Evolutionary conservation across 2,329 filamentous ascomycete species (phyloP), one percentile per base, ranked within the genome.

Genomic region (Phoma sp.): DNA sequence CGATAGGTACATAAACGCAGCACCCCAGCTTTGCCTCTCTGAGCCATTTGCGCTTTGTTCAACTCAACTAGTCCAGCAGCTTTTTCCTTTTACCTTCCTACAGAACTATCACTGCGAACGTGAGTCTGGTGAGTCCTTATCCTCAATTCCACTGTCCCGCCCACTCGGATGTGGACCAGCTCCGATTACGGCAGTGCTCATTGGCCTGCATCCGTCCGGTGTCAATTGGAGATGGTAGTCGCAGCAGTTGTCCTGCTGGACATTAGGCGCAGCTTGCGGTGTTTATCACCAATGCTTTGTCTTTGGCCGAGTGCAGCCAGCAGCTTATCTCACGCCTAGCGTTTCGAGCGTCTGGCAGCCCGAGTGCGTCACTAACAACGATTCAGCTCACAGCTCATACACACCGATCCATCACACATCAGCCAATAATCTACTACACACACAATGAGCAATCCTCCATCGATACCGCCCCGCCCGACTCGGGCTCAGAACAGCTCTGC

Each of bases 391-490:
- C 55, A 66, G 58, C 58, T 57, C 41, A 52, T 42, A 38, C 33
- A 33, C 37, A 27, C 22, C 52, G 44, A 56, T 41, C 35, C 42
- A 61, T 54, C 56, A 60, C 47, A 55, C 53, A 59, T 57, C 52
- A 38, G 39, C 9, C 37, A 22, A 25, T 47, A 48, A 42, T 47
- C 40, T 18, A 18, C 37, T 54, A 60, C 52, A 59, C 18, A 66
- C 64, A 75, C 61, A 63, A 80, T 80, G 78, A 77, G 83, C 65
- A 78, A 79, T 51, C 66, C 62, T 53, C 69, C 87, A 36, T 77
- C 76, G 62, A 78, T 89, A 62, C 87, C 87, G 58, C 86, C 86
- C 61, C 84, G 86, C 59, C 87, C 87, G 47, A 73, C 80, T 62
- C 82, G 85, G 68, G 78, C 80, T 37, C 77, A 81, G 60, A 77